These are phyloP conservation scores for Verbascum thapsus DNA, from an alignment of 257 asterid species.

Conservation along the genomic window DNA sequence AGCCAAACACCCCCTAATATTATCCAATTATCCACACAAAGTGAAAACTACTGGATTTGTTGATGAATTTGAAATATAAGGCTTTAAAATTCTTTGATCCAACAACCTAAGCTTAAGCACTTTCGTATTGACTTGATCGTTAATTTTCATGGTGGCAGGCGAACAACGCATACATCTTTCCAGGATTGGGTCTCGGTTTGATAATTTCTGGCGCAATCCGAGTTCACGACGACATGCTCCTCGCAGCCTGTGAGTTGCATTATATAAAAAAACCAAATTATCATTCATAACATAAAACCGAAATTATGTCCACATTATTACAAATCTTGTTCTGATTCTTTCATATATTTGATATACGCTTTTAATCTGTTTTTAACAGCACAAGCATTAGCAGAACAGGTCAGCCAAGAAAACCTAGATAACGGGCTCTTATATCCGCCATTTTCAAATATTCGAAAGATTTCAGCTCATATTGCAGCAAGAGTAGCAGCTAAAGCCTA, in stretches of 20 bases:
- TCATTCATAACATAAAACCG: too few species aligned
- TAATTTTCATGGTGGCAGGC: slow-evolving; percentile 47
- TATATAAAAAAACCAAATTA: too few species aligned
- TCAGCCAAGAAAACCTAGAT: slow-evolving; percentile 69
- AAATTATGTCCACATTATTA: background rate
- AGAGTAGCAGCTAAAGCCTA: slow-evolving; percentile 88
- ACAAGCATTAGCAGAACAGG: slow-evolving; percentile 84
- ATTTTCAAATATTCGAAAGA: slow-evolving; percentile 74
- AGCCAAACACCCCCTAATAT: too few species aligned
- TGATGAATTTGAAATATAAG: too few species aligned
- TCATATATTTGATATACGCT: background rate
- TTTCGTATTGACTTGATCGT: slow-evolving; percentile 19
- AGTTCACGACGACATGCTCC: slow-evolving; percentile 92
- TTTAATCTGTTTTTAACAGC: slow-evolving; percentile 50
- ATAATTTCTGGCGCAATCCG: slow-evolving; percentile 93
- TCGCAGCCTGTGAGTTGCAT: slow-evolving; percentile 81
- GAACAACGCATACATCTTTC: slow-evolving; percentile 87
- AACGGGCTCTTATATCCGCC: slow-evolving; percentile 90
- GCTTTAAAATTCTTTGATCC: too few species aligned
- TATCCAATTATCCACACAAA: too few species aligned
- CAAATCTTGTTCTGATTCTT: slow-evolving; percentile 8
- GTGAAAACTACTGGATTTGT: too few species aligned
- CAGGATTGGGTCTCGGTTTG: slow-evolving; percentile 91
- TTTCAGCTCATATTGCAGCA: slow-evolving; percentile 90
- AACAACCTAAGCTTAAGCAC: background rate